Percentiles rank a stretch among this genome's conserved stretches.
Conservation (phyloP, 352 stramenopile genomes). For the Pythium vanterpoolii region DNA sequence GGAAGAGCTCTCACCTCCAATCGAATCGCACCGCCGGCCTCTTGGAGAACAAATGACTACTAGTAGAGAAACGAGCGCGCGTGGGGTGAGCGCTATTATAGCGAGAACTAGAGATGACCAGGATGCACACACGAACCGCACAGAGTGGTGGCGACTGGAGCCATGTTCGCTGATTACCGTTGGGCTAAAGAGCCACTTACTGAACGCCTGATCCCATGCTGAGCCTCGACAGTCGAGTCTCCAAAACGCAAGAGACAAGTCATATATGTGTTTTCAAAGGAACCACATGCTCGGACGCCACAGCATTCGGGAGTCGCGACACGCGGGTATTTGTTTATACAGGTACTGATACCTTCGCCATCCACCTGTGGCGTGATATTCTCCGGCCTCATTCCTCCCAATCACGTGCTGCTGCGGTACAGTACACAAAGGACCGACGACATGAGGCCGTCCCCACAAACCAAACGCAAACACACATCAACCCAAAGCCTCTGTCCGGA, state of each 20-base stretch:
- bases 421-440: not conserved
- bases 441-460: not conserved
- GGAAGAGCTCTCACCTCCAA: no score
- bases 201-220: constrained; percentile 6
- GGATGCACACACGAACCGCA: no score
- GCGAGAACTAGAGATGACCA: no score
- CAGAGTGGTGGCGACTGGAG: not conserved
- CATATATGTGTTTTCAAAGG: not conserved
- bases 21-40: no score
- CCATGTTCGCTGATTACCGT: not conserved
- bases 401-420: no score
- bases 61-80: no score
- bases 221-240: not conserved
- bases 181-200: not conserved
- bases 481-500: not conserved
- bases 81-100: no score
- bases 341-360: constrained; percentile 1
- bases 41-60: no score
- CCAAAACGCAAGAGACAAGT: not conserved
- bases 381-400: constrained; percentile 3
- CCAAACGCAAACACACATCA: not conserved
- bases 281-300: no score
- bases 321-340: not conserved
- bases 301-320: no score
- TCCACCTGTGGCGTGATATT: constrained; percentile 6